These are phyloP conservation scores for Corrigiola litoralis DNA, from an alignment of 179 eudicot genomes.

Conservation along the genomic window DNA sequence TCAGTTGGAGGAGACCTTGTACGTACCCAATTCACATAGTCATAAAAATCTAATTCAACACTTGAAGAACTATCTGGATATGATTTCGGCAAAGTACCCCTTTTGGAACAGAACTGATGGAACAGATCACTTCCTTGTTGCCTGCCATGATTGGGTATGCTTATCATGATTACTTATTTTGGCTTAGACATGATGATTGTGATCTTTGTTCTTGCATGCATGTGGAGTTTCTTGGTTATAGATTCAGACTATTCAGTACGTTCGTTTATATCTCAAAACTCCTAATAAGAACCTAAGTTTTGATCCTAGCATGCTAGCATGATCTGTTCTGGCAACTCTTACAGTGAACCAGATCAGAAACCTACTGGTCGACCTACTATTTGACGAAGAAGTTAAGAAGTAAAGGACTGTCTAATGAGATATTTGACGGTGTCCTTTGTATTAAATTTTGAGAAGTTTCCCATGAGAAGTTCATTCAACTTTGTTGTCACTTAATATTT, in stretches of 20 bases:
- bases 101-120: conserved; percentile 62
- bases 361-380: not conserved
- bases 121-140: conserved; percentile 54
- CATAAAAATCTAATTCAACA: conserved; percentile 39
- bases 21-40: conserved; percentile 47
- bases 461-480: too few species aligned
- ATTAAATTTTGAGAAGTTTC: too few species aligned
- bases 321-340: too few species aligned
- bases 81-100: conserved; percentile 34
- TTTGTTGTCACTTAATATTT: too few species aligned
- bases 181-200: too few species aligned
- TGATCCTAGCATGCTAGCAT: too few species aligned
- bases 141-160: conserved; percentile 66
- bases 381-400: not conserved
- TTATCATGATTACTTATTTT: not conserved
- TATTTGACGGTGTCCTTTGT: not conserved
- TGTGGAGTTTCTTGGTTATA: too few species aligned
- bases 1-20: conserved; percentile 36
- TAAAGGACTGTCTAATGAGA: not conserved
- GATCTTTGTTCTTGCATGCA: too few species aligned
- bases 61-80: conserved; percentile 35
- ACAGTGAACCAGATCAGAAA: too few species aligned
- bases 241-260: too few species aligned
- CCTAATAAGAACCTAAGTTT: too few species aligned
- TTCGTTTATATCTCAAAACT: too few species aligned